A percentile compares a stretch with the other conserved stretches of the same genome.
phyloP scores from a whole-genome alignment of 2,329 filamentous ascomycete genomes.

The Colletotrichum sp. region DNA sequence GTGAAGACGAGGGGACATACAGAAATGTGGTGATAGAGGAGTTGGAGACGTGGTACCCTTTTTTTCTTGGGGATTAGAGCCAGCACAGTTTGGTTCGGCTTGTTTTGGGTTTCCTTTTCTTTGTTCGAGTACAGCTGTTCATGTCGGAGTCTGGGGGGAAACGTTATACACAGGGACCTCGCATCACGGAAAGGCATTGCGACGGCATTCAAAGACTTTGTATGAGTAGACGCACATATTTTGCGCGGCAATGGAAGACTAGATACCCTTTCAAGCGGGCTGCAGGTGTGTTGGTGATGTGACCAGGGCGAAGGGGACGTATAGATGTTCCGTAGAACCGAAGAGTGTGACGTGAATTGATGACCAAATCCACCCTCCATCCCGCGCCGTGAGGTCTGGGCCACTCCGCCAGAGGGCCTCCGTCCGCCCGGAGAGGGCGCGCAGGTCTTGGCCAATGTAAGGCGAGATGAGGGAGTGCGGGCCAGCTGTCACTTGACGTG shows the following conservation, averaged over 20 bases:
- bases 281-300: neutral
- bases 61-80: neutral
- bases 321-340: neutral
- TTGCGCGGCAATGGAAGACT: conserved; percentile 1
- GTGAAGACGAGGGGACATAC: neutral
- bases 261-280: conserved; percentile 7
- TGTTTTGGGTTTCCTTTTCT: neutral
- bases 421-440: conserved; percentile 5
- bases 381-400: neutral
- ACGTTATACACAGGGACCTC: neutral
- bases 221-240: conserved; percentile 13
- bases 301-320: neutral
- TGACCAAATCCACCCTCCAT: neutral
- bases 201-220: conserved; percentile 12
- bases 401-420: neutral
- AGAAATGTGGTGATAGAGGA: neutral
- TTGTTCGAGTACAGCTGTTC: neutral
- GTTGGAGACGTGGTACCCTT: neutral
- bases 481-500: conserved; percentile 1
- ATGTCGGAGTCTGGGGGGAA: neutral
- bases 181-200: conserved; percentile 6
- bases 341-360: neutral
- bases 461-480: neutral
- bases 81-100: neutral
- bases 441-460: neutral